These are phyloP conservation scores for Dalbergia oliveri DNA, from an alignment of 306 rosid species.

Conservation along the genomic window DNA sequence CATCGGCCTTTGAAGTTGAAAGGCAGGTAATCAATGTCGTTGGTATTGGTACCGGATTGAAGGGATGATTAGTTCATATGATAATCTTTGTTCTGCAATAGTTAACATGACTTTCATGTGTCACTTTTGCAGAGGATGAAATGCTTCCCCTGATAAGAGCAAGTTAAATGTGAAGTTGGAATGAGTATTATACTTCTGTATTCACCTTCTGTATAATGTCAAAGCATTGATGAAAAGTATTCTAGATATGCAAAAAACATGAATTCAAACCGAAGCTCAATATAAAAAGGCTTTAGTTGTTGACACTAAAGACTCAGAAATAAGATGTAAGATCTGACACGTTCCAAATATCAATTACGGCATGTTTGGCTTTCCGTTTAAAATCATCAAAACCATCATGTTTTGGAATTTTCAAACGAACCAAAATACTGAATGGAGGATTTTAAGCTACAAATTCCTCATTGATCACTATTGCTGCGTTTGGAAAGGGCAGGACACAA, in stretches of 20 bases:
- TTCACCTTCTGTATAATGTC: constrained; percentile 34
- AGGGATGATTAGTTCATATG: not conserved
- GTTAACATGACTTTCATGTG: constrained; percentile 44
- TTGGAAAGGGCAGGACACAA: too few relatives aligned
- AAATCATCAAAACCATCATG: too few relatives aligned
- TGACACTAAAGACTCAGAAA: too few relatives aligned
- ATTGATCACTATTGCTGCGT: too few relatives aligned
- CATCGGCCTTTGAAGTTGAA: constrained; percentile 79
- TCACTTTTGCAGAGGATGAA: constrained; percentile 81
- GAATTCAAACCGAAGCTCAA: too few relatives aligned
- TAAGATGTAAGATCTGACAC: too few relatives aligned
- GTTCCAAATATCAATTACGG: too few relatives aligned
- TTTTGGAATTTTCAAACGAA: too few relatives aligned
- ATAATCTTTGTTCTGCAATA: constrained; percentile 20
- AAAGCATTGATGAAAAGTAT: constrained; percentile 1
- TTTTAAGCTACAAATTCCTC: too few relatives aligned
- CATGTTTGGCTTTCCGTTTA: too few relatives aligned
- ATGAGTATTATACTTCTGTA: constrained; percentile 6
- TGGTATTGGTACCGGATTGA: constrained; percentile 13
- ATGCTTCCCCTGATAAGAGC: constrained; percentile 80
- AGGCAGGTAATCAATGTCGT: constrained; percentile 67
- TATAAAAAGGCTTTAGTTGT: too few relatives aligned
- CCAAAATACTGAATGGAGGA: too few relatives aligned
- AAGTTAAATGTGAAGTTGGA: constrained; percentile 33
- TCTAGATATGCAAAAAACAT: constrained; percentile 10